Evolutionary conservation across 2,329 filamentous ascomycete genomes (phyloP), one percentile per base, ranked within the genome.

Genomic region (Chaetomium olivaceum): DNA sequence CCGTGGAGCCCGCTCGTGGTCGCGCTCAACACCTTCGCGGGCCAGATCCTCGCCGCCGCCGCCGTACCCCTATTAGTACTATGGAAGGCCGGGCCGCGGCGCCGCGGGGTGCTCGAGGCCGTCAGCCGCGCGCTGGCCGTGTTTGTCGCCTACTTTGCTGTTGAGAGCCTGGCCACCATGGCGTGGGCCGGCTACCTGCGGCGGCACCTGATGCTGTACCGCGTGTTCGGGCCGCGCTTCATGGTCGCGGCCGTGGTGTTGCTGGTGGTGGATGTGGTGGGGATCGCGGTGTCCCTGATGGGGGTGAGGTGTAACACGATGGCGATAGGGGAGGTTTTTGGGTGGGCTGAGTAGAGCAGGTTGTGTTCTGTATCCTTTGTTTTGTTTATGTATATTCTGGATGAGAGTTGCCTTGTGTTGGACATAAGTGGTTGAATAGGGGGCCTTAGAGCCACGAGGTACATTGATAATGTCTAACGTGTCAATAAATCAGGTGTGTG

Each of bases 131-230:
- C 89, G 0, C 81, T 93, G 61, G 89, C 86, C 19, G 90, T 89
- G 29, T 93, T 97, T 74, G 79, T 94, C 6, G 81, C 90, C 0
- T 96, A 94, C 75, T 95, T 93, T 74, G 91, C 91, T 5, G 89
- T 91, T 9, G 86, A 97, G 74, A 90, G 90, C 31, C 79, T 97
- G 25, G 91, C 92, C 0, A 97, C 93, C 4, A 96, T 95, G 72
- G 87, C 91, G 76, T 97, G 94, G 90, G 92, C 94, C 0, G 93
- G 91, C 1, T 89, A 92, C 80, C 79, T 99, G 73, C 84, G 95
- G 62, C 85, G 95, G 60, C 95, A 99, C 80, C 83, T 99, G 69
- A 99, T 99, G 95, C 84, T 99, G 33, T 99, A 95, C 79, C 86
- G 95, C 51, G 92, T 99, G 52, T 99, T 99, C 74, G 89, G 86